A percentile compares a stretch with the other conserved stretches of the same genome.
phyloP scores from a whole-genome alignment of 2,329 filamentous ascomycete species.

The Diplodia mutila region DNA sequence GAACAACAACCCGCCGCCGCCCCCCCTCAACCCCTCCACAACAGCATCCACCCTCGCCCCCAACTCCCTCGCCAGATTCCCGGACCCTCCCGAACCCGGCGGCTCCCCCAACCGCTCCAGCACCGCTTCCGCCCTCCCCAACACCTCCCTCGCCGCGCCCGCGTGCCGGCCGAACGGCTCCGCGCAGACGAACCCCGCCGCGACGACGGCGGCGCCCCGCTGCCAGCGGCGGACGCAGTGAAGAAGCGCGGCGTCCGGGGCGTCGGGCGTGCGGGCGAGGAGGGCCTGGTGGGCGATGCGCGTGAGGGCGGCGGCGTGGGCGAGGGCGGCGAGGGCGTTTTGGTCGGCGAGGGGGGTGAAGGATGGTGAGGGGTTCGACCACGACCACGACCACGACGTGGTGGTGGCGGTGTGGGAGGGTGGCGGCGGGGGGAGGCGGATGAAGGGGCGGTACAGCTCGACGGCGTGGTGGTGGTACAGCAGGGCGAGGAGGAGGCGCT shows the following conservation, averaged over 20 bases:
- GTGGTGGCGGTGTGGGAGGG: too few species aligned
- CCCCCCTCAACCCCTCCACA: too few species aligned
- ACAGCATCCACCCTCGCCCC: too few species aligned
- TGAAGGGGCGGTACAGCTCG: slow-evolving; percentile 35
- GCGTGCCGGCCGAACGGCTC: slow-evolving; percentile 40
- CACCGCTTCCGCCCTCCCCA: not conserved
- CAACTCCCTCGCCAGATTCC: too few species aligned
- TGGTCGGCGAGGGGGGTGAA: slow-evolving; percentile 22
- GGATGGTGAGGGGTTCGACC: not conserved
- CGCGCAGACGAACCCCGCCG: slow-evolving; percentile 48
- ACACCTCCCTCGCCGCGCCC: not conserved
- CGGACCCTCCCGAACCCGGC: too few species aligned
- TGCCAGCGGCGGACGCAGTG: slow-evolving; percentile 45
- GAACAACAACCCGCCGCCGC: too few species aligned
- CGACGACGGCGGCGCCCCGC: slow-evolving; percentile 48
- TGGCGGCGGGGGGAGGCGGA: slow-evolving; percentile 27
- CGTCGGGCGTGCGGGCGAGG: too few species aligned
- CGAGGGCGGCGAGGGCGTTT: slow-evolving; percentile 30
- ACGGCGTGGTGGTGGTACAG: slow-evolving; percentile 34
- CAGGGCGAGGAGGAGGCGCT: slow-evolving; percentile 34
- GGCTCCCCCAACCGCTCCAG: not conserved
- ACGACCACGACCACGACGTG: too few species aligned
- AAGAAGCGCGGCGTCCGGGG: too few species aligned
- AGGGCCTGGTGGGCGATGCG: slow-evolving; percentile 31
- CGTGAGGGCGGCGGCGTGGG: slow-evolving; percentile 33